Evolutionary conservation across 2,329 filamentous ascomycete genomes (phyloP), one percentile per base, ranked within the genome.

Genomic region (Aulographum hederae): DNA sequence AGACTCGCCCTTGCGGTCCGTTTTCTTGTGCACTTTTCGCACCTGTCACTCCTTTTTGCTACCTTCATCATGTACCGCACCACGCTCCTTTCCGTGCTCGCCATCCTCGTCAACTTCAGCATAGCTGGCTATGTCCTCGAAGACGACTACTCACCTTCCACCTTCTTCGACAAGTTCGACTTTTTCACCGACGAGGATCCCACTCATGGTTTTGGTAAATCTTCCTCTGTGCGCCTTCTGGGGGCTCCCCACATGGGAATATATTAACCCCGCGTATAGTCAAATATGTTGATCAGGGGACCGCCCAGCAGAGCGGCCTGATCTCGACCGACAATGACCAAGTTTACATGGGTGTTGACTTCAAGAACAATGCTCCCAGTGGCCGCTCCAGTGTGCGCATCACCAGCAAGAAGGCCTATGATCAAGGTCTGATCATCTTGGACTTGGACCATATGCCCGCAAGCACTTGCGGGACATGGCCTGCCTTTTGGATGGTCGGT

Each of bases 401-500:
- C 4, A 52, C 52, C 21, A 58, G 54, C 42, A 60, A 58, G 37
- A 51, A 56, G 28, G 51, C 47, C 8, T 65, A 63, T 41, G 53
- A 58, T 36, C 43, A 47, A 17, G 62, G 62, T 15, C 46, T 64
- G n/a, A 47, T 68, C 21, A 52, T 63, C 3, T 41, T 57, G 18
- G 62, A 67, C 41, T 51, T 67, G 31, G 51, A 51, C 17, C 63
- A 67, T 37, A 63, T 66, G 48, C 64, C 64, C 1, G 53, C 52
- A 6, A 58, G 57, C 19, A 40, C 45, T 15, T 65, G 57, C 37
- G 63, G 63, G 14, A 55, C 57, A 10, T 68, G 64, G 63, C 61
- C 62, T 19, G 62, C 63, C 1, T 50, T 61, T 32, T 62, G 54
- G 54, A 43, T 56, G 31, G 38, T 50, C n/a, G 38, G 43, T 26